These are phyloP conservation scores for Camellia lanceoleosa DNA, from an alignment of 148 eudicot species.

Conservation along the genomic window DNA sequence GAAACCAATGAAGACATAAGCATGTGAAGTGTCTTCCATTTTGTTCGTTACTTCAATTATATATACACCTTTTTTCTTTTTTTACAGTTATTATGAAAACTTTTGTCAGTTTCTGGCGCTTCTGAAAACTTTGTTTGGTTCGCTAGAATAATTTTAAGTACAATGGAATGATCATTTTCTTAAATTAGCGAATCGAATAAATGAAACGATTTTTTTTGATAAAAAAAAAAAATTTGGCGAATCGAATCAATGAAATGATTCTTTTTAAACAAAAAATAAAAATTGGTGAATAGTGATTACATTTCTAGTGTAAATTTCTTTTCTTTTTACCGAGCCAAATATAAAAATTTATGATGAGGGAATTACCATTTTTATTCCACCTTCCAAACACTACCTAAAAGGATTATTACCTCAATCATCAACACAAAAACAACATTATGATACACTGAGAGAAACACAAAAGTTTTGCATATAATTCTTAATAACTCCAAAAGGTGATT, in stretches of 20 bases:
- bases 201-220: too few species aligned
- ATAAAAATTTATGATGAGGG: too few species aligned
- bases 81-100: background rate
- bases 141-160: too few species aligned
- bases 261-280: too few species aligned
- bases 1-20: conserved; percentile 15
- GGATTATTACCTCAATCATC: conserved; percentile 21
- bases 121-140: conserved; percentile 9
- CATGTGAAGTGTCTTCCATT: conserved; percentile 39
- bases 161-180: too few species aligned
- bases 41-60: background rate
- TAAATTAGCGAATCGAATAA: too few species aligned
- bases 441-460: conserved; percentile 13
- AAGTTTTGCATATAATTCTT: conserved; percentile 10
- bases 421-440: conserved; percentile 16
- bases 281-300: too few species aligned
- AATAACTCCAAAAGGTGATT: conserved; percentile 4
- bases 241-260: too few species aligned
- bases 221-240: too few species aligned
- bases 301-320: too few species aligned
- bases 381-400: background rate
- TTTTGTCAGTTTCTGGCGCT: conserved; percentile 18
- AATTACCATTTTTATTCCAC: too few species aligned
- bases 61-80: background rate
- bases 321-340: too few species aligned